These are phyloP conservation scores for Adansonia grandidieri DNA, from an alignment of 441 rosid species.

Conservation along the genomic window DNA sequence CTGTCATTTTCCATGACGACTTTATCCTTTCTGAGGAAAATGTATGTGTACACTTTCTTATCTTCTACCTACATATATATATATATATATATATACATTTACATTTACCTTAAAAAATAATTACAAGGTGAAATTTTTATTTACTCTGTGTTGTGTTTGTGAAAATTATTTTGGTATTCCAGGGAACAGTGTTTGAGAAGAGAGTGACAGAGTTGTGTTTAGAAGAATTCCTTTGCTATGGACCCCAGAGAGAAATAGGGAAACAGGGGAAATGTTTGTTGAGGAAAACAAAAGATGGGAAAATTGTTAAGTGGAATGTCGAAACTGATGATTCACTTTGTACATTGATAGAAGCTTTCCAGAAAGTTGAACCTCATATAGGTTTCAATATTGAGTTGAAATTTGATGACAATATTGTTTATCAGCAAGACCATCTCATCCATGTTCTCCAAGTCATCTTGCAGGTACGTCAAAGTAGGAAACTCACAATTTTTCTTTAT, in stretches of 20 bases:
- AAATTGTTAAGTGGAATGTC: slow-evolving; percentile 70
- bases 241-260: slow-evolving; percentile 62
- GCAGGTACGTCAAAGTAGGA: slow-evolving; percentile 38
- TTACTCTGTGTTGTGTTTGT: too few relatives aligned
- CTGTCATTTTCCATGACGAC: slow-evolving; percentile 91
- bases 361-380: slow-evolving; percentile 60
- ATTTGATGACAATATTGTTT: slow-evolving; percentile 79
- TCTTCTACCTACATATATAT: too few relatives aligned
- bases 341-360: slow-evolving; percentile 75
- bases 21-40: slow-evolving; percentile 73
- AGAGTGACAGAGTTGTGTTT: slow-evolving; percentile 68
- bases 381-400: slow-evolving; percentile 92
- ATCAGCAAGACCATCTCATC: slow-evolving; percentile 59
- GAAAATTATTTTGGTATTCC: background rate
- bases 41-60: slow-evolving; percentile 45
- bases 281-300: slow-evolving; percentile 83
- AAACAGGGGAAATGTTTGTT: slow-evolving; percentile 54
- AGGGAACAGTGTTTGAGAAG: slow-evolving; percentile 75
- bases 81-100: too few relatives aligned
- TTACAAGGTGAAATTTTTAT: background rate
- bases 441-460: slow-evolving; percentile 64
- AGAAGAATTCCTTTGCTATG: slow-evolving; percentile 70
- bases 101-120: background rate
- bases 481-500: too few relatives aligned
- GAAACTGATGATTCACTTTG: slow-evolving; percentile 71